Conservation (phyloP, 108 stramenopile genomes). For the Heterococcus sp. region DNA sequence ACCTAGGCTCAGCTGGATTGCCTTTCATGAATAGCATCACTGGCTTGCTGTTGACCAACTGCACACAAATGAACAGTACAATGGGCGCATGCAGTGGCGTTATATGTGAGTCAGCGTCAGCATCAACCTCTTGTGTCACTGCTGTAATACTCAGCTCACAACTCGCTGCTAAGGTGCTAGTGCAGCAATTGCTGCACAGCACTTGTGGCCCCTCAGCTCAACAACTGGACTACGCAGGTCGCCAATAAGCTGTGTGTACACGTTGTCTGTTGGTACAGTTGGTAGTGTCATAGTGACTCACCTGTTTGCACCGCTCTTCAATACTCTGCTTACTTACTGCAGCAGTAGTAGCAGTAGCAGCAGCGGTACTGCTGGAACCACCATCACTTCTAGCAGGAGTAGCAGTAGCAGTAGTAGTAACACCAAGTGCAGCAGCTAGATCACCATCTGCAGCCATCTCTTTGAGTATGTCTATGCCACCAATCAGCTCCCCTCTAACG, state of each 20-base stretch:
- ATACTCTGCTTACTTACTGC: slow-evolving; percentile 10
- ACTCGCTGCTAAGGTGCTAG: background rate
- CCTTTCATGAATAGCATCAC: slow-evolving; percentile 96
- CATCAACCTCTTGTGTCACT: background rate
- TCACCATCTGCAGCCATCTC: slow-evolving; percentile 68
- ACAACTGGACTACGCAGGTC: too few species aligned
- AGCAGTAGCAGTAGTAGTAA: slow-evolving; percentile 3
- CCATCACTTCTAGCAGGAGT: background rate
- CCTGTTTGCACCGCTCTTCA: background rate
- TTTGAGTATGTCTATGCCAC: slow-evolving; percentile 90
- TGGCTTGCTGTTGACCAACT: slow-evolving; percentile 69
- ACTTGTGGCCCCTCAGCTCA: too few species aligned
- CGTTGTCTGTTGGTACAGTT: background rate
- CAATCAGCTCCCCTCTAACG: slow-evolving; percentile 86
- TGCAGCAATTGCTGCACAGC: background rate
- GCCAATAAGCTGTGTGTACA: too few species aligned
- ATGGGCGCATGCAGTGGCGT: background rate
- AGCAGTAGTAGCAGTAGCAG: background rate
- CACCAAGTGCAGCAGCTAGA: slow-evolving; percentile 27
- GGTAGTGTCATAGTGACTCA: background rate
- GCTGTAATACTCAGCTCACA: background rate
- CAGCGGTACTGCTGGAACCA: background rate
- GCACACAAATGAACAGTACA: slow-evolving; percentile 71
- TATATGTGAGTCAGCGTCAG: background rate
- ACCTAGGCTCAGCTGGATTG: slow-evolving; percentile 69